A percentile compares a stretch with the other conserved stretches of the same genome.
Conservation (phyloP, 108 stramenopile genomes). For the Conticribra guillardii region DNA sequence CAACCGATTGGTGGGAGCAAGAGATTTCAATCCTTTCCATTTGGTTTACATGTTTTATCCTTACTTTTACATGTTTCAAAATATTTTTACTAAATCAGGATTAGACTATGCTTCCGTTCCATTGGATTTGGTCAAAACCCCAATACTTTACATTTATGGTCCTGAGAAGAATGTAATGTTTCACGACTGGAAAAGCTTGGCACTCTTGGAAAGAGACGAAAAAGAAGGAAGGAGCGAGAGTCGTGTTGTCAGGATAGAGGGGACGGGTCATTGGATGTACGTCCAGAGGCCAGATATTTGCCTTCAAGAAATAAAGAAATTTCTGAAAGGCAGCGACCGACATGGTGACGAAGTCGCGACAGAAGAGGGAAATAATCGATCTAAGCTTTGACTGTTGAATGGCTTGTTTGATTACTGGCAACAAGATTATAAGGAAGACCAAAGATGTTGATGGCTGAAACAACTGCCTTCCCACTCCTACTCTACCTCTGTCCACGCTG, state of each 20-base stretch:
- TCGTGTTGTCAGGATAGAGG: slow-evolving; percentile 40
- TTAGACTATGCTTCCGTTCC: slow-evolving; percentile 25
- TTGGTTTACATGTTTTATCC: slow-evolving; percentile 52
- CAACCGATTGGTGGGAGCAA: slow-evolving; percentile 5
- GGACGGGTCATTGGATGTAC: slow-evolving; percentile 66
- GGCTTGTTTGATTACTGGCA: too few relatives aligned
- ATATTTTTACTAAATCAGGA: slow-evolving; percentile 3
- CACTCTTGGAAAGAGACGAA: slow-evolving; percentile 51
- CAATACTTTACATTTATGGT: slow-evolving; percentile 61
- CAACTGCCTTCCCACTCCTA: too few relatives aligned
- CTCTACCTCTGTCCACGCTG: too few relatives aligned
- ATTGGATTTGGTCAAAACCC: slow-evolving; percentile 45
- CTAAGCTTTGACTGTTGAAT: too few relatives aligned
- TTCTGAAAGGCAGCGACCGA: slow-evolving; percentile 3
- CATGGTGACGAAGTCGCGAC: too few relatives aligned
- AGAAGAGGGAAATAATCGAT: too few relatives aligned
- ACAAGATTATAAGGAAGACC: too few relatives aligned
- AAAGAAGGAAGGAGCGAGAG: slow-evolving; percentile 32
- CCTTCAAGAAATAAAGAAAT: slow-evolving; percentile 24
- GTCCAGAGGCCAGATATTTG: slow-evolving; percentile 40
- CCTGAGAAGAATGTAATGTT: slow-evolving; percentile 55
- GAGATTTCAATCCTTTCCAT: slow-evolving; percentile 18
- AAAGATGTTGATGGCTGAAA: too few relatives aligned
- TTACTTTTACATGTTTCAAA: slow-evolving; percentile 40
- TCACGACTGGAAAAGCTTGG: slow-evolving; percentile 41